These are phyloP conservation scores for Fusarium pseudonygamai DNA, from an alignment of 2,329 filamentous ascomycete genomes.

Conservation along the genomic window DNA sequence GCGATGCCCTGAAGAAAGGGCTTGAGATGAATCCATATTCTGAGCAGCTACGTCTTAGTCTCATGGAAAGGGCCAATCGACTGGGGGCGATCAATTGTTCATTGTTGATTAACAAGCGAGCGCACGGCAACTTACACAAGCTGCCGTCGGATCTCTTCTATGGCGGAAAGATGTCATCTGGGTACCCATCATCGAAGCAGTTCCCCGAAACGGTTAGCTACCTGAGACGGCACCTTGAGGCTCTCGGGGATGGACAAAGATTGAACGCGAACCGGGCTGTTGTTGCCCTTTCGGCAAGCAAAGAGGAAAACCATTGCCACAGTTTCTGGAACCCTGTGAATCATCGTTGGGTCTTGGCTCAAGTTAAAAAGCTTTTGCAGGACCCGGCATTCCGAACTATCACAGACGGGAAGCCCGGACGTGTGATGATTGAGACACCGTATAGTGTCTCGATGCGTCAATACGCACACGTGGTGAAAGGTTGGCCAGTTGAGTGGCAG, in stretches of 20 bases:
- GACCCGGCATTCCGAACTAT: slow-evolving; percentile 48
- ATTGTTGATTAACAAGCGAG: slow-evolving; percentile 51
- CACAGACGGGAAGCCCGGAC: slow-evolving; percentile 42
- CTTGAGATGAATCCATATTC: slow-evolving; percentile 46
- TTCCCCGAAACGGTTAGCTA: slow-evolving; percentile 44
- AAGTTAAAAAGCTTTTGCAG: slow-evolving; percentile 45
- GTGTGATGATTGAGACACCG: slow-evolving; percentile 56
- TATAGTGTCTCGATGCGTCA: slow-evolving; percentile 52
- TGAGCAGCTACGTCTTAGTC: slow-evolving; percentile 48
- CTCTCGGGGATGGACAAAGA: slow-evolving; percentile 23
- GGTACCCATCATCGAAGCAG: slow-evolving; percentile 24
- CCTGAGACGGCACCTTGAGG: slow-evolving; percentile 45
- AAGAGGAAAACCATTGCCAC: slow-evolving; percentile 41
- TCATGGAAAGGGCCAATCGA: slow-evolving; percentile 51
- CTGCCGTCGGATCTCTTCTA: slow-evolving; percentile 57
- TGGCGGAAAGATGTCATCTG: slow-evolving; percentile 50
- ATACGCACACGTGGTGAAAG: slow-evolving; percentile 47
- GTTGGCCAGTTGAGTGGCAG: slow-evolving; percentile 42
- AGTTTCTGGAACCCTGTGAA: slow-evolving; percentile 56
- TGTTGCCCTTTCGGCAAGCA: slow-evolving; percentile 43
- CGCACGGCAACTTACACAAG: slow-evolving; percentile 51
- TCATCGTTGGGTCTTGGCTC: slow-evolving; percentile 49
- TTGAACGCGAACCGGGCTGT: slow-evolving; percentile 51
- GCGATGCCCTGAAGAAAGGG: slow-evolving; percentile 22
- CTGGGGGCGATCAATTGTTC: slow-evolving; percentile 46